These are phyloP conservation scores for Penicillium salamii DNA, from an alignment of 495 filamentous ascomycete genomes.

Conservation along the genomic window DNA sequence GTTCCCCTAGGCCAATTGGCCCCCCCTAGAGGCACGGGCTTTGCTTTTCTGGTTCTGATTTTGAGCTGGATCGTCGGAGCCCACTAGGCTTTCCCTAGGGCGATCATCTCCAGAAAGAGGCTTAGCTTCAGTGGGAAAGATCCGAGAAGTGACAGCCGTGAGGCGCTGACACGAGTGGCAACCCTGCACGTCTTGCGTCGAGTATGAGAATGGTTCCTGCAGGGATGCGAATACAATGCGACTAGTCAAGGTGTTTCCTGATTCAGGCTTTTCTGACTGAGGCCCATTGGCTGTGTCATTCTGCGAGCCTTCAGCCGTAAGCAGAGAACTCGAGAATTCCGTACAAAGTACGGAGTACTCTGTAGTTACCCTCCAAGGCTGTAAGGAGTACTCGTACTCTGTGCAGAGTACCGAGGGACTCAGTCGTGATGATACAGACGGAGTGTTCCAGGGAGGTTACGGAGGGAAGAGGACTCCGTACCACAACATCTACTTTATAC, in stretches of 20 bases:
- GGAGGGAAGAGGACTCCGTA: too few relatives aligned
- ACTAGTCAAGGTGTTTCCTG: conserved; percentile 19
- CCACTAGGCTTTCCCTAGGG: neutral
- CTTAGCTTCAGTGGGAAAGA: conserved; percentile 3
- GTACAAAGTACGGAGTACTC: too few relatives aligned
- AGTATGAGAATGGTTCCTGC: conserved; percentile 16
- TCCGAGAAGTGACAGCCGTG: conserved; percentile 8
- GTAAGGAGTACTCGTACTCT: too few relatives aligned
- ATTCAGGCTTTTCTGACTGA: too few relatives aligned
- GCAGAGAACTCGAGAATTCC: too few relatives aligned
- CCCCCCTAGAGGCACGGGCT: neutral
- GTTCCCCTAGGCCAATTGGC: too few relatives aligned
- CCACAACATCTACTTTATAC: too few relatives aligned
- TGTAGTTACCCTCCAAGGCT: too few relatives aligned
- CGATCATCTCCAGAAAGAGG: neutral
- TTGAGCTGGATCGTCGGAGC: neutral
- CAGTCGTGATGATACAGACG: conserved; percentile 24
- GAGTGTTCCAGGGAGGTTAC: too few relatives aligned
- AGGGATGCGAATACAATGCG: conserved; percentile 22
- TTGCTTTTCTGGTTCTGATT: neutral
- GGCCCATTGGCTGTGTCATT: too few relatives aligned
- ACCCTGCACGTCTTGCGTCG: conserved; percentile 20
- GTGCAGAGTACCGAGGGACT: too few relatives aligned
- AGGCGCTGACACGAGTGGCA: conserved; percentile 6
- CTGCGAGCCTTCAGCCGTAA: too few relatives aligned